Evolutionary conservation across 2,329 filamentous ascomycete genomes (phyloP).

Genomic region (Penicillium verrucosum): DNA sequence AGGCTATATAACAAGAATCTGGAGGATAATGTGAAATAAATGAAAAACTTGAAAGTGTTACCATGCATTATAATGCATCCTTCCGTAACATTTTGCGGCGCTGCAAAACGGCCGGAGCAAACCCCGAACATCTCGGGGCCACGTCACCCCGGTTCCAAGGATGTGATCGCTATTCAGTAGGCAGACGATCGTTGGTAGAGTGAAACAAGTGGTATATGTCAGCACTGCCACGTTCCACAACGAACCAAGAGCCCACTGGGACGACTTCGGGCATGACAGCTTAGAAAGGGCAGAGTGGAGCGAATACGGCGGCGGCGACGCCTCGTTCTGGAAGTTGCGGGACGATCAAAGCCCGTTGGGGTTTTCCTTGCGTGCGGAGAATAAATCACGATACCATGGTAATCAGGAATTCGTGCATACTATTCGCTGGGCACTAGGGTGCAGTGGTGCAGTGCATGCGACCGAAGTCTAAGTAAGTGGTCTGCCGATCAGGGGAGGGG

Average conservation of each 20-base stretch:
- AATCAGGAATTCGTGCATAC: constrained; percentile 2
- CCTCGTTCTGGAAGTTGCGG: neutral
- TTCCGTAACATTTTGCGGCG: neutral
- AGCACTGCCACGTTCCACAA: constrained; percentile 2
- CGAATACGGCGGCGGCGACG: neutral
- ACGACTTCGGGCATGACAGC: neutral
- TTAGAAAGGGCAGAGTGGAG: neutral
- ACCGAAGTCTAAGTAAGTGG: constrained; percentile 11
- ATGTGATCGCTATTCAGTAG: neutral
- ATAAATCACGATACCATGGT: neutral
- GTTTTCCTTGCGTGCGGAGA: neutral
- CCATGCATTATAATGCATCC: neutral
- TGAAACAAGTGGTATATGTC: constrained; percentile 9
- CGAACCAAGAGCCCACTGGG: neutral
- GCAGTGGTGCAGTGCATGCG: constrained; percentile 1
- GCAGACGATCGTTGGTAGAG: constrained; percentile 4
- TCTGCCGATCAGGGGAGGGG: constrained; percentile 15
- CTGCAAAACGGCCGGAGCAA: neutral
- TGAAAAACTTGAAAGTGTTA: neutral
- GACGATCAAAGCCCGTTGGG: neutral
- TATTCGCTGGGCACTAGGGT: constrained; percentile 5
- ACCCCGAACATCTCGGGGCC: neutral
- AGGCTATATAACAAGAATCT: neutral
- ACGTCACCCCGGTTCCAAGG: neutral
- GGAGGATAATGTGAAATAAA: neutral